Conservation (phyloP, 2,329 filamentous ascomycete genomes). For the Tolypocladium ovalisporum region DNA sequence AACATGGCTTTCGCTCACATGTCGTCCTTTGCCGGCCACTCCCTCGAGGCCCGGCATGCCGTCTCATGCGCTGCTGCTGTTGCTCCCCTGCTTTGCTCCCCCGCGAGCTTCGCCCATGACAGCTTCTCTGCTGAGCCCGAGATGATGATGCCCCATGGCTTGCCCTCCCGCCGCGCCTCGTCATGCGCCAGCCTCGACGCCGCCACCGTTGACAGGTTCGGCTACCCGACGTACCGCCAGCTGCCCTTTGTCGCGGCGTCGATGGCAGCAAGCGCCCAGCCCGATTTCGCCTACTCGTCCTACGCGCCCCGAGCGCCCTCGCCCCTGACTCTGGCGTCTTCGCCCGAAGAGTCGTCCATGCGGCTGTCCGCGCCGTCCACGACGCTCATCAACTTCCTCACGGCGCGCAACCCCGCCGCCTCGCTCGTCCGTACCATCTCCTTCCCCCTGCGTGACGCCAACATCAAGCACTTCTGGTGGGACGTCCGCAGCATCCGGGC, state of each 20-base stretch:
- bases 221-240: constrained; percentile 76
- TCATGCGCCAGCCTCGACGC: constrained; percentile 54
- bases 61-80: constrained; percentile 23
- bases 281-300: constrained; percentile 32
- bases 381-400: constrained; percentile 69
- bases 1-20: constrained; percentile 23
- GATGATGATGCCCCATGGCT: neutral
- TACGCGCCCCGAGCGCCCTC: constrained; percentile 36
- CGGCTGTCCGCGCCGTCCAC: constrained; percentile 43
- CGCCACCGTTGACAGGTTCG: constrained; percentile 55
- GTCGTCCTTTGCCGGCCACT: constrained; percentile 22
- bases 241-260: constrained; percentile 38
- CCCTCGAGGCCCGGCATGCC: constrained; percentile 10
- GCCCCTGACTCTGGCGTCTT: constrained; percentile 27
- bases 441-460: constrained; percentile 53
- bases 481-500: constrained; percentile 78
- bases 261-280: constrained; percentile 7
- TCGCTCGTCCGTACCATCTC: constrained; percentile 72
- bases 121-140: constrained; percentile 6
- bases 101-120: constrained; percentile 43
- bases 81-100: constrained; percentile 53
- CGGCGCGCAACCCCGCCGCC: constrained; percentile 67
- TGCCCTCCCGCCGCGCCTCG: constrained; percentile 45
- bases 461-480: constrained; percentile 87
- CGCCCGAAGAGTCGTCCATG: constrained; percentile 26